Percentiles rank a stretch among this genome's conserved stretches.
These are phyloP conservation scores for Acanthamoeba castellanii DNA, from an alignment of 208 protist species.

Conservation along the genomic window DNA sequence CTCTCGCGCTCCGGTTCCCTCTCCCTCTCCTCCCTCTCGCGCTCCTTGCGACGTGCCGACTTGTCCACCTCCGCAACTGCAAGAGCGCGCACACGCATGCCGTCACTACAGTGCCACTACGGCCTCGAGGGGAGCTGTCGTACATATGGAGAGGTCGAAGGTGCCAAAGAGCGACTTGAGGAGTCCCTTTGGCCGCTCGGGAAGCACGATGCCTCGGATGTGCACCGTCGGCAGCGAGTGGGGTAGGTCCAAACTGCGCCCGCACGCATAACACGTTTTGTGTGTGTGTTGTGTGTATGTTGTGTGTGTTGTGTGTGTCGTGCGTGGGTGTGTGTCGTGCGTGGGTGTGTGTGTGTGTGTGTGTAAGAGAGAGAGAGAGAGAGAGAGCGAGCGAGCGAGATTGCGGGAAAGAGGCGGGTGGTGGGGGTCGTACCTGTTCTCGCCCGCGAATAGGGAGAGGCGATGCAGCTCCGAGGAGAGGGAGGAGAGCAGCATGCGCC, in stretches of 20 bases:
- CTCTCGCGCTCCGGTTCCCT: not conserved
- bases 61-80: slow-evolving; percentile 42
- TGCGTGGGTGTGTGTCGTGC: too few species aligned
- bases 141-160: slow-evolving; percentile 52
- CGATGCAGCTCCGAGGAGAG: slow-evolving; percentile 46
- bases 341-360: too few species aligned
- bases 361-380: too few species aligned
- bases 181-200: slow-evolving; percentile 38
- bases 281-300: too few species aligned
- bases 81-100: not conserved
- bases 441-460: slow-evolving; percentile 10
- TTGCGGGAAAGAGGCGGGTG: not conserved
- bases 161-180: slow-evolving; percentile 33
- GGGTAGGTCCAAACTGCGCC: not conserved
- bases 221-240: slow-evolving; percentile 13
- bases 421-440: not conserved
- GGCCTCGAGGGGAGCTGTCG: too few species aligned
- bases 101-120: not conserved
- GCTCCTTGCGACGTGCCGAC: not conserved
- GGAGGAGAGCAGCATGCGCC: not conserved
- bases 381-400: not conserved
- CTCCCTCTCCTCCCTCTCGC: not conserved
- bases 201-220: slow-evolving; percentile 20
- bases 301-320: too few species aligned
- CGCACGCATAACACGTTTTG: not conserved